Percentiles rank a stretch among this genome's conserved stretches.
Evolutionary conservation across 805 yeast genomes (phyloP).

Genomic region (Grigorovia transvaalensis): DNA sequence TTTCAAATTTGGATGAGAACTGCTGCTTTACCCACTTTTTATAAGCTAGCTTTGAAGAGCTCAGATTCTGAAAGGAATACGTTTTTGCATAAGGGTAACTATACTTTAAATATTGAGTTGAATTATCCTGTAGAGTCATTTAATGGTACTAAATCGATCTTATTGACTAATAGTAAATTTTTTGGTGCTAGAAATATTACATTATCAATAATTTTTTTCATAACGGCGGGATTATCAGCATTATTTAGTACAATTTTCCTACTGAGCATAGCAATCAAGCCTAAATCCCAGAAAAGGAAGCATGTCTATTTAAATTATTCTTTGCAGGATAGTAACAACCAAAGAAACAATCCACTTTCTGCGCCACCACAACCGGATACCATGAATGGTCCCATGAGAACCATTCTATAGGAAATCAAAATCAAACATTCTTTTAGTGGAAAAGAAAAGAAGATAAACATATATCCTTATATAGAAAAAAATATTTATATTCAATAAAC

Average conservation of each 20-base stretch:
- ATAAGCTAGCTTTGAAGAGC: constrained; percentile 53
- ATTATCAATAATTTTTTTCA: constrained; percentile 73
- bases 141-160: constrained; percentile 79
- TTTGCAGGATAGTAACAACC: background rate
- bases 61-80: constrained; percentile 43
- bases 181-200: constrained; percentile 82
- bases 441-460: background rate
- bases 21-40: constrained; percentile 83
- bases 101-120: constrained; percentile 54
- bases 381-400: background rate
- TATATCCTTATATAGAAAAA: background rate
- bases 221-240: constrained; percentile 71
- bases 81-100: constrained; percentile 52
- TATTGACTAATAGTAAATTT: constrained; percentile 69
- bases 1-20: constrained; percentile 87
- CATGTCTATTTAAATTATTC: constrained; percentile 34
- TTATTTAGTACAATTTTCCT: constrained; percentile 66
- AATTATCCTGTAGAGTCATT: constrained; percentile 75
- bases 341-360: background rate
- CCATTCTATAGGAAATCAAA: background rate
- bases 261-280: constrained; percentile 68
- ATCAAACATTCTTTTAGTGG: background rate
- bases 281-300: constrained; percentile 67
- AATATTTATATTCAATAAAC: background rate
- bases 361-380: background rate